These are phyloP conservation scores for Pochonia chlamydosporia DNA, from an alignment of 2,329 filamentous ascomycete genomes.

Conservation along the genomic window DNA sequence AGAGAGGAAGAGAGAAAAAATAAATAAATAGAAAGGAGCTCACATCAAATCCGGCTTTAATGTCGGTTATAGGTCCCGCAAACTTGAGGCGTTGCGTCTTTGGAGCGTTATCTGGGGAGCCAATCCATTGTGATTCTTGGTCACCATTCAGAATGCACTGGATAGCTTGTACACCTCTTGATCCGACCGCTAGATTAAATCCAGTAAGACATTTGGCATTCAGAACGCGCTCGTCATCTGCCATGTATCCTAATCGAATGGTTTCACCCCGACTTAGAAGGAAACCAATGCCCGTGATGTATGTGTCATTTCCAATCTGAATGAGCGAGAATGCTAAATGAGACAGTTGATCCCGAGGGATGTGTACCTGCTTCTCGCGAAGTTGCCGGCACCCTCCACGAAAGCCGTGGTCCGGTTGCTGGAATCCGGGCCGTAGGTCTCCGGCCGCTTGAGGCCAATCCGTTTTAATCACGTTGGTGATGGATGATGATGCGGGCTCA, in stretches of 20 bases:
- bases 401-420: conserved; percentile 2
- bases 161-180: conserved; percentile 10
- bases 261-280: neutral
- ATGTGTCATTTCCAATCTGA: conserved; percentile 3
- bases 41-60: conserved; percentile 11
- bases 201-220: conserved; percentile 5
- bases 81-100: conserved; percentile 7
- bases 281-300: conserved; percentile 9
- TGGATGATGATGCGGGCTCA: conserved; percentile 3
- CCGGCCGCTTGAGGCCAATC: conserved; percentile 7
- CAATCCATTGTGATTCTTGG: conserved; percentile 9
- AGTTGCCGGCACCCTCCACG: conserved; percentile 8
- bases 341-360: conserved; percentile 7
- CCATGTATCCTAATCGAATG: conserved; percentile 9
- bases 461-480: neutral
- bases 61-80: conserved; percentile 5
- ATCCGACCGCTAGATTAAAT: conserved; percentile 8
- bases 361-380: conserved; percentile 2
- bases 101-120: conserved; percentile 8
- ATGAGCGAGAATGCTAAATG: conserved; percentile 9
- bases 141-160: conserved; percentile 9
- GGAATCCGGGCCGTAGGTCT: conserved; percentile 5
- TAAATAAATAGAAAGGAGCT: conserved; percentile 6
- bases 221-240: conserved; percentile 7
- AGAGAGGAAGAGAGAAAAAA: no score